A percentile compares a stretch with the other conserved stretches of the same genome.
Conservation (phyloP, 176 grass and related monocot genomes). For the Dendrocalamus sinicus region DNA sequence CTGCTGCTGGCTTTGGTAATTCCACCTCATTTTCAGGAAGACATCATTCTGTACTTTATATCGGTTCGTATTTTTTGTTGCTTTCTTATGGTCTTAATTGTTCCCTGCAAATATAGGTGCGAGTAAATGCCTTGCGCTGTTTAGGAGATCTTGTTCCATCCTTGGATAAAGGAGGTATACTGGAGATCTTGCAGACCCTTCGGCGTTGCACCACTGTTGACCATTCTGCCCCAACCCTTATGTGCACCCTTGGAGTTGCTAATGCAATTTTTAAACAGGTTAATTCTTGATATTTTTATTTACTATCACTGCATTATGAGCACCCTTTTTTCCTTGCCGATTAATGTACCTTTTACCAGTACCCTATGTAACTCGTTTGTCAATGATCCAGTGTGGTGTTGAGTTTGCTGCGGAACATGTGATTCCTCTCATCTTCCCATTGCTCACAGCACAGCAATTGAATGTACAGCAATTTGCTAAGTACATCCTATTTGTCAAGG, state of each 20-base stretch:
- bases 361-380: slow-evolving; percentile 36
- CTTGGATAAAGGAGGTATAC: slow-evolving; percentile 78
- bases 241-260: slow-evolving; percentile 95
- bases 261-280: slow-evolving; percentile 96
- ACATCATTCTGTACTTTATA: slow-evolving; percentile 11
- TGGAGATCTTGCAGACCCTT: slow-evolving; percentile 84
- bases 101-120: slow-evolving; percentile 67
- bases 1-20: slow-evolving; percentile 9
- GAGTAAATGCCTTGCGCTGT: slow-evolving; percentile 93
- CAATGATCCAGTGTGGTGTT: slow-evolving; percentile 68
- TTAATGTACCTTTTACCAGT: slow-evolving; percentile 33
- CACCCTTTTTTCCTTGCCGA: background rate
- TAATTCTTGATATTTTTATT: slow-evolving; percentile 36
- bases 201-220: slow-evolving; percentile 92
- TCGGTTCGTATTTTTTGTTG: background rate
- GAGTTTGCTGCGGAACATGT: slow-evolving; percentile 89
- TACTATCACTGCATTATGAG: slow-evolving; percentile 18
- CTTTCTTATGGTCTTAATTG: slow-evolving; percentile 36
- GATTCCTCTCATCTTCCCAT: slow-evolving; percentile 83
- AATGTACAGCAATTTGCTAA: slow-evolving; percentile 99
- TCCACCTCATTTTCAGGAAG: slow-evolving; percentile 2
- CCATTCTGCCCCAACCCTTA: slow-evolving; percentile 90
- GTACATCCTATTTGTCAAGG: slow-evolving; percentile 97
- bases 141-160: slow-evolving; percentile 94
- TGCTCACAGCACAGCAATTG: slow-evolving; percentile 85